Evolutionary conservation across 148 eudicot species (phyloP), one percentile per base, ranked within the genome.

Genomic region (Vaccinium myrtillus): DNA sequence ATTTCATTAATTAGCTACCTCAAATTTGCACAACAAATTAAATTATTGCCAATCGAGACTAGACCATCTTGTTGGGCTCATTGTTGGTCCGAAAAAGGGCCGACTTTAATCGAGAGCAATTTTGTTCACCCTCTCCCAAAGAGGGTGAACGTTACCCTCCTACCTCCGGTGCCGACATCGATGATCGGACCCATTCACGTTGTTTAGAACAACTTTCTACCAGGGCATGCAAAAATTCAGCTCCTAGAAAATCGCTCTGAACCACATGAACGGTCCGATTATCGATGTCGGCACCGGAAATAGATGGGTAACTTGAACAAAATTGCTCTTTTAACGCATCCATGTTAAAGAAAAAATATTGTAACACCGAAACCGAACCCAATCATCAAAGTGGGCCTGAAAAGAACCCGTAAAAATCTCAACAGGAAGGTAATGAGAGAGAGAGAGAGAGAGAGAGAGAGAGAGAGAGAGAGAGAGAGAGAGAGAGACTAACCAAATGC

Each of bases 401-500:
- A 58, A 58, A 58, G 23, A 59, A 25, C 11, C 11, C 13, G 9
- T 2, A 63, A 63, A 21, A 23, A 23, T 65, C 30, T 15, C 71
- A 23, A 65, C 12, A 65, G 2, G 10, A 65, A 10, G 71, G 71
- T 65, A 30, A 23, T 21, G 32, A 30, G 32, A 30, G 25, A 0
- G 69, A 1, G 69, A 0, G 71, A 8, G 71, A 9, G 71, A 23
- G 14, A 8, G 71, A 10, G 71, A 25, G 73, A 25, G 65, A 59
- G 56, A 53, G 56, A 53, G 56, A 53, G 69, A n/a, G 48, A 73
- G 48, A 30, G 46, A 30, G 48, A 74, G 51, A 48, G 51, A 48
- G 51, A 76, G 77, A 76, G 51, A 48, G 50, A 76, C 55, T 46
- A 48, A 76, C 79, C 79, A 19, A 48, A 19, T 19, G 79, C 25